Evolutionary conservation across 768 basidiomycete genomes (phyloP), one percentile per base, ranked within the genome.

Genomic region (Boletus rubroflammeus): DNA sequence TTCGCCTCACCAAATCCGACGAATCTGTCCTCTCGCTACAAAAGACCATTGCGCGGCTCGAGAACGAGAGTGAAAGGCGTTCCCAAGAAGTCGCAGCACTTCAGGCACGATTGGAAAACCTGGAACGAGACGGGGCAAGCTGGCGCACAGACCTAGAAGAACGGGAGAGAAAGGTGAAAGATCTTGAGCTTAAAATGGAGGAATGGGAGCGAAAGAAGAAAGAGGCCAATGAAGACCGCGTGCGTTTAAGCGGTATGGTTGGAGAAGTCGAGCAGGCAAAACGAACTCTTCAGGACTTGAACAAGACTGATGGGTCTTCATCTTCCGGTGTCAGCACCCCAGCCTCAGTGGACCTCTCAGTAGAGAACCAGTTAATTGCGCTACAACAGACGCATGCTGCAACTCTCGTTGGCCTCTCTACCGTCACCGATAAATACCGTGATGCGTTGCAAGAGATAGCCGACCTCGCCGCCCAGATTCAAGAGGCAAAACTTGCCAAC

Each of bases 371-470:
- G 69, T 74, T 95, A 26, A 69, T 82, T 8, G 76, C 81, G 11
- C 79, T 98, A n/a, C 90, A 88, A 64, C 81, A 90, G 65, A 89
- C 86, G 3, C 90, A 93, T 62, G 82, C 83, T 10, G 85, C 86
- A 39, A 92, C 90, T 0, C 78, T 95, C 21, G 76, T 82, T 8
- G 91, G 95, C 61, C 78, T 95, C 35, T 84, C 91, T 7, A 77
- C 83, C 1, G 81, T 97, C 34, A 84, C 87, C 1, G 71, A 75
- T 51, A 95, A 95, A 70, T 98, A 95, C 66, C 85, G 85, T 29
- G 90, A 96, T 55, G 90, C 95, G 17, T 78, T 98, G 29, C 82
- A 83, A 46, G 91, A 96, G 70, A 96, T 99, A 54, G 88, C 89
- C n/a, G 93, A 95, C 62, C 81, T 99, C 38, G 86, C 88, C 17